These are phyloP conservation scores for Plantago coronopus DNA, from an alignment of 305 asterid species.

Conservation along the genomic window DNA sequence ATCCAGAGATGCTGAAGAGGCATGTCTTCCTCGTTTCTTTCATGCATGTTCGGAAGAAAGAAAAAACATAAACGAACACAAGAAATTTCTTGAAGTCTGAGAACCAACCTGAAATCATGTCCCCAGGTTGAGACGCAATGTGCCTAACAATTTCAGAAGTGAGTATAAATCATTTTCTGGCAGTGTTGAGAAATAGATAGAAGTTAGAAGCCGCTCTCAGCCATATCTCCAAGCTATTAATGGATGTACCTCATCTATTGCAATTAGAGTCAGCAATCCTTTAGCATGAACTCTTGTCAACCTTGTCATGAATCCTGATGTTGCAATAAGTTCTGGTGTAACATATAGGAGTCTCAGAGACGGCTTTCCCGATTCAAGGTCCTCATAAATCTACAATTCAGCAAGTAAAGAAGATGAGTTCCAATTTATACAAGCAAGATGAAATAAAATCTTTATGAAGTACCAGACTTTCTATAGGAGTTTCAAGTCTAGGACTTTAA, in stretches of 20 bases:
- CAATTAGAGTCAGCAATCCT: slow-evolving; percentile 81
- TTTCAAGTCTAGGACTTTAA: too few relatives aligned
- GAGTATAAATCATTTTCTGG: slow-evolving; percentile 8
- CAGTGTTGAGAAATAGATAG: not conserved
- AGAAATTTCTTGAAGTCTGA: slow-evolving; percentile 20
- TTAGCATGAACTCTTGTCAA: slow-evolving; percentile 68
- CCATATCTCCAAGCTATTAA: slow-evolving; percentile 14
- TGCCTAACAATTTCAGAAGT: slow-evolving; percentile 54
- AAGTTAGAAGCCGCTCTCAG: slow-evolving; percentile 24
- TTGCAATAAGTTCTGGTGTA: slow-evolving; percentile 89
- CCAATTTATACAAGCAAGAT: slow-evolving; percentile 18
- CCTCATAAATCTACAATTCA: slow-evolving; percentile 65
- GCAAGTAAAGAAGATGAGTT: slow-evolving; percentile 17
- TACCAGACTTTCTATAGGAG: slow-evolving; percentile 5
- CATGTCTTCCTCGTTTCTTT: too few relatives aligned
- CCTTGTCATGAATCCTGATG: slow-evolving; percentile 78
- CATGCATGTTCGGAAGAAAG: too few relatives aligned
- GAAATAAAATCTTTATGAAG: slow-evolving; percentile 15
- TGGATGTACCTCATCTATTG: slow-evolving; percentile 75
- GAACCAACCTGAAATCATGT: slow-evolving; percentile 84
- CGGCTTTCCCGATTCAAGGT: slow-evolving; percentile 85
- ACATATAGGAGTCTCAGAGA: slow-evolving; percentile 80
- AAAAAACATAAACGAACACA: too few relatives aligned
- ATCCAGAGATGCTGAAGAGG: too few relatives aligned
- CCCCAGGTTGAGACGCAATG: slow-evolving; percentile 99